Base-by-base conservation (phyloP, 441 rosid species). In the Aquilaria agallochum region DNA sequence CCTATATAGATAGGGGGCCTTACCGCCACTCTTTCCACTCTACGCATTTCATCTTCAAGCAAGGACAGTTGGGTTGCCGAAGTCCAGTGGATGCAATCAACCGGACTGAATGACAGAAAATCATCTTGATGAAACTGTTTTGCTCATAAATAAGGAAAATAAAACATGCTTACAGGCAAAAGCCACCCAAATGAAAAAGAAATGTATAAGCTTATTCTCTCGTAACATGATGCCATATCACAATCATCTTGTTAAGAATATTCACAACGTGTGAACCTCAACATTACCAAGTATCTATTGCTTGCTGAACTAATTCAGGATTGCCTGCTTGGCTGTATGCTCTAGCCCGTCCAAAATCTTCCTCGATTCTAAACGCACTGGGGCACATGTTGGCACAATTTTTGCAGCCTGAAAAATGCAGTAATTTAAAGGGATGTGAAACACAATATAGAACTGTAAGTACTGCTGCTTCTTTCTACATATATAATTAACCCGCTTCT, bases 41-140 rank as follows among this genome's bases (percentile, higher is more conserved):
- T 65, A 42, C 99, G 90, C 97, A 94, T 94, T 73, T 94, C 97
- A 61, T 94, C 96, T 83, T 94, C 99, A 47, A 94, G 97, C 79
- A 94, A 73, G 47, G 99, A 91, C 55, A 94, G 78, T 66, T 89
- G 94, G 46, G 96, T 88, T 10, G 96, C 99, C 69, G 97, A 89
- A 48, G 84, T 91, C 96, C 96, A 81, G 58, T 94, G 85, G 68
- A 94, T 94, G 75, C 99, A 94, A 78, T 94, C 96, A 72, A 94
- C 99, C 7, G 97, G 96, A 82, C 99, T 94, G 92, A 59, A 76
- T 31, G 33, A 40, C 36, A 58, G 32, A 62, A 36, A 46, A 40
- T 14, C 9, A 31, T 46, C 57, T 49, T 12, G 56, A 47, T 33
- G 48, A 6, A 51, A 5, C 3, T 15, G 44, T 31, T 48, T 20